Evolutionary conservation across 2,329 filamentous ascomycete genomes (phyloP), one percentile per base, ranked within the genome.

Genomic region (Alternaria ethzedia): DNA sequence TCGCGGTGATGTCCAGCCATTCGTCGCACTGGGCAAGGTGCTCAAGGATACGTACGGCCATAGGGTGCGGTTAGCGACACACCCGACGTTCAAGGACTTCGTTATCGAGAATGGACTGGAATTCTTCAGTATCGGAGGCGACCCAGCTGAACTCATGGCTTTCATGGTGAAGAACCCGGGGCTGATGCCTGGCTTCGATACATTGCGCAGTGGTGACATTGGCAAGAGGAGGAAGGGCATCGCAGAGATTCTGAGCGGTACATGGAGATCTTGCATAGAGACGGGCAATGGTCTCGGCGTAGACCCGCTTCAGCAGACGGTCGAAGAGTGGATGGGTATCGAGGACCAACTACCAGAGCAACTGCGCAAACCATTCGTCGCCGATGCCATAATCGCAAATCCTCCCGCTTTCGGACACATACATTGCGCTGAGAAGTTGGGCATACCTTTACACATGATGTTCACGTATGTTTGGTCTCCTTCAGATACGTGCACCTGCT

Each of bases 161-260:
- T 96, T 95, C 73, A 96, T 96, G 93, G 93, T 96, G 49, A 94
- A 94, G 79, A 91, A 96, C 70, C 92, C 93, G 0, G 92, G 93
- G 0, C 83, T 97, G 30, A 93, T 96, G 90, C 93, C 93, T 2
- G 91, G 91, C 1, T 88, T 95, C 62, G 90, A 94, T 52, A 89
- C 91, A 1, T 80, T 96, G 52, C 89, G 89, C 63, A 91, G 86
- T 67, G 93, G 93, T 8, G 93, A 96, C 75, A 88, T 97, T 54
- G 89, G 87, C 45, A 91, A 90, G 78, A 85, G 92, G 28, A 86
- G 93, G 28, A 89, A 87, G 66, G 91, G 91, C 15, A 93, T 96
- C 65, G 88, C 89, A 62, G 87, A 93, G 64, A 94, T 96, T 65
- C 82, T 97, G n/a, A 83, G 91, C 23, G 93, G 94, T 0, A 96